Conservation (phyloP, 2,329 filamentous ascomycete genomes). For the Neurospora crassa region DNA sequence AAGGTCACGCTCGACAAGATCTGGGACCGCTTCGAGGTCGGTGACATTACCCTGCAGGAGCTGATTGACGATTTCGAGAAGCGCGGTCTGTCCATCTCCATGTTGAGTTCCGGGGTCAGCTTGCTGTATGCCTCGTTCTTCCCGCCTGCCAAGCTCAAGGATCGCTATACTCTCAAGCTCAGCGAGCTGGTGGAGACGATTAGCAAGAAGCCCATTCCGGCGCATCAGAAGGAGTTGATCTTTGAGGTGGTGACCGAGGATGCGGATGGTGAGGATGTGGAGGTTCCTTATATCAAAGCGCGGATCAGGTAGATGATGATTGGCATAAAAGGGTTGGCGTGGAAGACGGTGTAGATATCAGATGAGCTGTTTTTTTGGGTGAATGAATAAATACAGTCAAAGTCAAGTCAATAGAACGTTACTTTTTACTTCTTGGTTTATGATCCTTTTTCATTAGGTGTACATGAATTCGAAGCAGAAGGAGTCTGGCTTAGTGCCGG, state of each 20-base stretch:
- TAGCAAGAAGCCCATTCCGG: slow-evolving; percentile 83
- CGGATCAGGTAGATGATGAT: slow-evolving; percentile 42
- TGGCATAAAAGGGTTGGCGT: not conserved
- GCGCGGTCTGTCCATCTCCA: slow-evolving; percentile 72
- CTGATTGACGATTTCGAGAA: slow-evolving; percentile 75
- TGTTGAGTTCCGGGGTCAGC: slow-evolving; percentile 97
- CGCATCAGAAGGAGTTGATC: slow-evolving; percentile 89
- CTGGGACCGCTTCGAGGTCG: slow-evolving; percentile 93
- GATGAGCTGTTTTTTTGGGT: not conserved
- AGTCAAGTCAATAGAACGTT: not conserved
- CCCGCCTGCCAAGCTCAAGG: slow-evolving; percentile 66
- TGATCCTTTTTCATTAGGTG: not conserved
- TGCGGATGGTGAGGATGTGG: slow-evolving; percentile 80
- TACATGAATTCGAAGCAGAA: not conserved
- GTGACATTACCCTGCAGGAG: slow-evolving; percentile 74
- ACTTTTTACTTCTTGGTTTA: not conserved
- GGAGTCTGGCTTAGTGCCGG: not conserved
- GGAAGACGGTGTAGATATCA: not conserved
- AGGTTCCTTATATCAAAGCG: slow-evolving; percentile 93
- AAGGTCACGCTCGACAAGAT: slow-evolving; percentile 87
- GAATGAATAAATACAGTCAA: not conserved
- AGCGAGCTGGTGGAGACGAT: slow-evolving; percentile 81
- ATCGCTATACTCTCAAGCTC: slow-evolving; percentile 72
- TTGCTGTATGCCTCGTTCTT: slow-evolving; percentile 93
- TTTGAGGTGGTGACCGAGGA: slow-evolving; percentile 95